Percentiles rank a stretch among this genome's conserved stretches.
phyloP scores from a whole-genome alignment of 495 filamentous ascomycete genomes.

The Hamigera avellanea region DNA sequence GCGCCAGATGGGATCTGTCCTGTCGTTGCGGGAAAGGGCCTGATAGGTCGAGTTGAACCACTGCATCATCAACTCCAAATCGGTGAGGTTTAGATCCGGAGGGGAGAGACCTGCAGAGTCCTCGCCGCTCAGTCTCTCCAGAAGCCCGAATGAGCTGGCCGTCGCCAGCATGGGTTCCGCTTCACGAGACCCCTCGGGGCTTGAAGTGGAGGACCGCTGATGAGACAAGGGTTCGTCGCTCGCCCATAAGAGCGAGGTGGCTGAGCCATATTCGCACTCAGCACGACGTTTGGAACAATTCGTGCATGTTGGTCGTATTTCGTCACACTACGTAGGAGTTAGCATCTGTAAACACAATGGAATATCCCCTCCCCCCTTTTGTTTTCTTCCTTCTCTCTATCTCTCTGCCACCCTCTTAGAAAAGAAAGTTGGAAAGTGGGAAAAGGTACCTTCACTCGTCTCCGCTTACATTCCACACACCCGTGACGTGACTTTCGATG shows the following conservation, averaged over 20 bases:
- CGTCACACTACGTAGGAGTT: conserved; percentile 34
- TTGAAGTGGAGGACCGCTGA: conserved; percentile 7
- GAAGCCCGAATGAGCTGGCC: too few species aligned
- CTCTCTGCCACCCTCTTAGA: too few species aligned
- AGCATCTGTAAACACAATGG: too few species aligned
- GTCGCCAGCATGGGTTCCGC: conserved; percentile 9
- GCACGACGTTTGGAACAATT: conserved; percentile 29
- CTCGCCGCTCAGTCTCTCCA: conserved; percentile 12
- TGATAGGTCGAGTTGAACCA: conserved; percentile 28
- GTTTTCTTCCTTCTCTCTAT: too few species aligned
- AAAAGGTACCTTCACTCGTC: conserved; percentile 34
- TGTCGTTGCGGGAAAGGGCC: conserved; percentile 18
- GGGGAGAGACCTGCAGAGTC: conserved; percentile 3
- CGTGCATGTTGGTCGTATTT: conserved; percentile 23
- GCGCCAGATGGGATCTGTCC: conserved; percentile 32
- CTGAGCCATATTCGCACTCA: conserved; percentile 28
- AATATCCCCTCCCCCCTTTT: too few species aligned
- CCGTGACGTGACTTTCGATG: conserved; percentile 21
- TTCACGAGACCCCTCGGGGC: conserved; percentile 13
- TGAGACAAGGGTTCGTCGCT: conserved; percentile 17
- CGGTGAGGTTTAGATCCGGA: conserved; percentile 19
- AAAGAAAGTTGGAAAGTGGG: too few species aligned
- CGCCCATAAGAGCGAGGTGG: conserved; percentile 25
- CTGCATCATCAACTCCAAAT: conserved; percentile 34
- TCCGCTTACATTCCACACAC: conserved; percentile 16